Base-by-base conservation (phyloP, 352 stramenopile species). In the Peronospora destructor region DNA sequence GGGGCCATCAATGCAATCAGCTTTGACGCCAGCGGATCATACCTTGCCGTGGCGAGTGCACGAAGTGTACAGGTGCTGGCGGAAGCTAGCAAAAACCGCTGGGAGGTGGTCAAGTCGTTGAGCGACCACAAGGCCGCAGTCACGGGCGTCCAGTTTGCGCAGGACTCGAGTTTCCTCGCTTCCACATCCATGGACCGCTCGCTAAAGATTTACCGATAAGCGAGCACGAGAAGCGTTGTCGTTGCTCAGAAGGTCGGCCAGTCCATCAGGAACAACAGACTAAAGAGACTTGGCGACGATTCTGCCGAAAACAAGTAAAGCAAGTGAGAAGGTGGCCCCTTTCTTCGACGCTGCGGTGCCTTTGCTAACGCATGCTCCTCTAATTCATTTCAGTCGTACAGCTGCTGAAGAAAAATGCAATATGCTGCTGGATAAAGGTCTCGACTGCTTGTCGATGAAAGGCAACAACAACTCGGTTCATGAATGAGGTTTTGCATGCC, bases 131-230 rank as follows among this genome's bases (percentile, higher is more conserved):
- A 84, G 64, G 79, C 73, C 14, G 53, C 53, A 8, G 74, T 87
- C 41, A 87, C 74, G 25, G 69, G 71, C 43, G 71, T 76, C 30
- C 46, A 72, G 41, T 84, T 91, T 29, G 68, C 74, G 4, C 59
- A 65, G 2, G 67, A 85, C 55, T 76, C 73, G 36, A 84, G 59
- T 44, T 91, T 71, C 56, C 41, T 87, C 19, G 79, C 69, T 23
- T 79, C 76, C 6, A 72, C 69, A 21, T 91, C 79, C 2, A 84
- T 91, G 69, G 79, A 91, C 41, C 76, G 79, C 12, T 71, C 76
- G 58, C 62, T 91, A 41, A 90, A 90, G 64, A 61, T 90, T 29
- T 86, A 79, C 68, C 57, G 71, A 68, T 79, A 85, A 53, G 48
- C 29, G 39, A 40, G 5, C n/a, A 36, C 30, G 11, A n/a, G 8